phyloP scores from a whole-genome alignment of 805 yeast species.

The Priceomyces melissophilus region DNA sequence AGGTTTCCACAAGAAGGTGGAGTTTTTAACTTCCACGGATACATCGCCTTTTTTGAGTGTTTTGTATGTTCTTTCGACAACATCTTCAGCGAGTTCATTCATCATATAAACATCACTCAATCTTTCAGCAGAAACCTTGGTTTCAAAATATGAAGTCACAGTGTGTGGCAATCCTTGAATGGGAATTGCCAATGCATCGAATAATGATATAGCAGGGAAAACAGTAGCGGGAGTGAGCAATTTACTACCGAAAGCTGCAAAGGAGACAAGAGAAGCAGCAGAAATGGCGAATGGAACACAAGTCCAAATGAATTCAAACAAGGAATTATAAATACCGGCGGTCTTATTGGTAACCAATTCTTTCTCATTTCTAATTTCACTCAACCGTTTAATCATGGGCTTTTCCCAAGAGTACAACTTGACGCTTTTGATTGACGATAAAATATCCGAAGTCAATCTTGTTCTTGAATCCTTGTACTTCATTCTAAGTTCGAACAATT shows the following conservation, averaged over 20 bases:
- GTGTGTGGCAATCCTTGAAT: slow-evolving; percentile 30
- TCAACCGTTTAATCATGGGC: slow-evolving; percentile 34
- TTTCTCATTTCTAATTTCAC: slow-evolving; percentile 31
- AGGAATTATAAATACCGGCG: slow-evolving; percentile 32
- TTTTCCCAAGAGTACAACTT: slow-evolving; percentile 42
- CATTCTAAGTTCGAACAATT: slow-evolving; percentile 25
- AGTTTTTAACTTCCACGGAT: slow-evolving; percentile 24
- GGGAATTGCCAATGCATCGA: slow-evolving; percentile 34
- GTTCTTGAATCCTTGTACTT: slow-evolving; percentile 36
- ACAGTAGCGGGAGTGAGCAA: slow-evolving; percentile 34
- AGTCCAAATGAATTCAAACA: slow-evolving; percentile 33
- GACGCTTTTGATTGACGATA: slow-evolving; percentile 35
- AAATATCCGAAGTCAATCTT: slow-evolving; percentile 34
- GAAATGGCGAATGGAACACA: slow-evolving; percentile 37
- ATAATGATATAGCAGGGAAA: slow-evolving; percentile 40
- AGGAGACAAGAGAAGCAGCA: slow-evolving; percentile 29
- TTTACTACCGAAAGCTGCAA: slow-evolving; percentile 18
- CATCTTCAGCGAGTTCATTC: slow-evolving; percentile 31
- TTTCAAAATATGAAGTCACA: slow-evolving; percentile 25
- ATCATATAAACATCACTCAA: slow-evolving; percentile 27
- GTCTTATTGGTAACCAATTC: slow-evolving; percentile 26
- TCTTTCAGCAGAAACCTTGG: slow-evolving; percentile 31
- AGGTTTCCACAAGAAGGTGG: slow-evolving; percentile 33
- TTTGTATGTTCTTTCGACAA: slow-evolving; percentile 16
- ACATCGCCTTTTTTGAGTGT: slow-evolving; percentile 17